Evolutionary conservation across 441 rosid genomes (phyloP), one percentile per base, ranked within the genome.

Genomic region (Brassica balearica): DNA sequence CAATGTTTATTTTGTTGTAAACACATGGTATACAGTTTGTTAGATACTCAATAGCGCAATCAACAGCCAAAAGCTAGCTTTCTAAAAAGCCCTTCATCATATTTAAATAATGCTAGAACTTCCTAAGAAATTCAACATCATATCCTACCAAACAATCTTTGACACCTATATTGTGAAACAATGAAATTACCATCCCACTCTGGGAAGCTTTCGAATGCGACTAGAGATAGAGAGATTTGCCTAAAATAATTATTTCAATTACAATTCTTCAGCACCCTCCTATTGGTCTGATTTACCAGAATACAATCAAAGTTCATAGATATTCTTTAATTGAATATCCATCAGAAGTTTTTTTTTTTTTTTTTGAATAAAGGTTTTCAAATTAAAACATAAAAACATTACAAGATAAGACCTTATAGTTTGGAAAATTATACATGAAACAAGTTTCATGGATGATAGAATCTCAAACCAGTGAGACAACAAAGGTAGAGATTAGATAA

Each of bases 141-240:
- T 27, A 69, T 68, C 67, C 25, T 36, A 79, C 78, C 72, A 79
- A 63, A 74, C 67, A 63, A 74, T 74, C 67, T 68, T 53, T 51
- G 51, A 73, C 11, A 56, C 68, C 2, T 19, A 43, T 19, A 9
- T 32, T 29, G 11, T 22, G 55, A 20, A 71, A 65, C 36, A 17
- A 38, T 25, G 71, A 71, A 27, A 43, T 17, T 11, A 53, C 51
- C 12, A 64, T 70, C 27, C 63, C 65, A 62, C 68, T 46, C 4
- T 75, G 23, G n/a, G 63, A 53, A 53, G 20, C 58, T 65, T 64
- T 58, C 48, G 55, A 59, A 46, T 56, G 73, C n/a, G 81, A 48
- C 38, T 12, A 72, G 2, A 8, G 32, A 66, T 11, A 14, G 15
- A 60, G 15, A 68, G 55, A 14, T 67, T 67, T 67, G 46, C 64